Evolutionary conservation across 495 filamentous ascomycete genomes (phyloP).

Genomic region (Aspergillus steynii): DNA sequence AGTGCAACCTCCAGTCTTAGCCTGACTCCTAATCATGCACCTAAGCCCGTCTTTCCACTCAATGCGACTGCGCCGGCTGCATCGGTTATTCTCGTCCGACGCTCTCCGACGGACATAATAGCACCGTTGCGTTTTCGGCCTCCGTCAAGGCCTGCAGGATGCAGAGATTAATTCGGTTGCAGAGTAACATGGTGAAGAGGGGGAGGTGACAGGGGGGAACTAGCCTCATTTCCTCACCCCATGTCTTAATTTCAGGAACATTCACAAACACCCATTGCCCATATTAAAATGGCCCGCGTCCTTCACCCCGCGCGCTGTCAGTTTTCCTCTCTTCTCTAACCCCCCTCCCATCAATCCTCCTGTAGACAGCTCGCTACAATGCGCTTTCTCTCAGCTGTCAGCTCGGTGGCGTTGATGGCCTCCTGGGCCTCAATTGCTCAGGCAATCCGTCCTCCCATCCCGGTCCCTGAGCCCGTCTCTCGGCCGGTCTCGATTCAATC

Average conservation of each 20-base stretch:
- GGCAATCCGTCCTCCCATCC: slow-evolving; percentile 6
- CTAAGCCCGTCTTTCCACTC: background rate
- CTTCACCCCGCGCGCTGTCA: slow-evolving; percentile 1
- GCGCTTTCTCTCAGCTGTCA: slow-evolving; percentile 6
- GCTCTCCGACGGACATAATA: slow-evolving; percentile 9
- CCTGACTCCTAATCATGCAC: background rate
- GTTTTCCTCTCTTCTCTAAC: background rate
- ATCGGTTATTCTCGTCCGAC: slow-evolving; percentile 2
- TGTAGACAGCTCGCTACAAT: slow-evolving; percentile 2
- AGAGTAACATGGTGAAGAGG: background rate
- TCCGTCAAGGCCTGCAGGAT: background rate
- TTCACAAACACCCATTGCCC: background rate
- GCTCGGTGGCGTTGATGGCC: slow-evolving; percentile 1
- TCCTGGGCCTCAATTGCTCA: slow-evolving; percentile 9
- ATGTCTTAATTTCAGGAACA: background rate
- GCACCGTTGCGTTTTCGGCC: background rate
- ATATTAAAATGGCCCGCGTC: background rate
- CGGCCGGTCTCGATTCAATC: slow-evolving; percentile 1
- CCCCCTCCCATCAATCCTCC: background rate
- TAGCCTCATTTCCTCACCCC: background rate
- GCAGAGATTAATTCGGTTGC: background rate
- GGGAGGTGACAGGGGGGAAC: background rate
- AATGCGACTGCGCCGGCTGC: background rate
- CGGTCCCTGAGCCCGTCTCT: slow-evolving; percentile 7
- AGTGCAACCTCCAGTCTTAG: background rate